Conservation (phyloP, 2,329 filamentous ascomycete species). For the Fusarium agapanthi region DNA sequence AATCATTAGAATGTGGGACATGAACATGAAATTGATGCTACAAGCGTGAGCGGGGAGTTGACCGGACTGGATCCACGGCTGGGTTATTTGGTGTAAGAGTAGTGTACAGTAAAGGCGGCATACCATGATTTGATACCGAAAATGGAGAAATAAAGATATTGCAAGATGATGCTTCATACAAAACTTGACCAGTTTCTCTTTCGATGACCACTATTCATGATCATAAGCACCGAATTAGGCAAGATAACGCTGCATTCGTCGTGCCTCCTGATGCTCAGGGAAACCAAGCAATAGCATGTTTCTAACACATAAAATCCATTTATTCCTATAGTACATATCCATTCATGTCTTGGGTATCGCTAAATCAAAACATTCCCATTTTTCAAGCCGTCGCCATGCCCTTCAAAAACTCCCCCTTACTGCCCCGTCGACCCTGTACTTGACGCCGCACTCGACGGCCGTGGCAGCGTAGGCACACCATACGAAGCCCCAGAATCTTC, state of each 20-base stretch:
- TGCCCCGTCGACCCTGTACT: conserved; percentile 55
- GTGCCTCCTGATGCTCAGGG: too few relatives aligned
- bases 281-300: not conserved
- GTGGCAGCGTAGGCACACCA: conserved; percentile 43
- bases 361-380: conserved; percentile 39
- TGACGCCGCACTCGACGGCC: conserved; percentile 52
- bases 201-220: too few relatives aligned
- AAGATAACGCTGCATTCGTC: not conserved
- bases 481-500: conserved; percentile 45
- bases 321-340: conserved; percentile 34
- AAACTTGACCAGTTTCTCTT: not conserved
- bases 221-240: not conserved
- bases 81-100: conserved; percentile 11
- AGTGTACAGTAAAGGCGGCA: conserved; percentile 17
- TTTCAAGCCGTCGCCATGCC: not conserved
- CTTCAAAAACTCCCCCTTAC: conserved; percentile 28
- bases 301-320: conserved; percentile 11
- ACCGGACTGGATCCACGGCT: not conserved
- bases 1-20: not conserved
- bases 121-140: not conserved
- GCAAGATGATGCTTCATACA: not conserved
- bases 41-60: not conserved
- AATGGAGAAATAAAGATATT: not conserved
- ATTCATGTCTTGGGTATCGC: conserved; percentile 44
- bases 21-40: not conserved